Evolutionary conservation across 2,329 filamentous ascomycete genomes (phyloP), one percentile per base, ranked within the genome.

Genomic region (Epichloe scottii): DNA sequence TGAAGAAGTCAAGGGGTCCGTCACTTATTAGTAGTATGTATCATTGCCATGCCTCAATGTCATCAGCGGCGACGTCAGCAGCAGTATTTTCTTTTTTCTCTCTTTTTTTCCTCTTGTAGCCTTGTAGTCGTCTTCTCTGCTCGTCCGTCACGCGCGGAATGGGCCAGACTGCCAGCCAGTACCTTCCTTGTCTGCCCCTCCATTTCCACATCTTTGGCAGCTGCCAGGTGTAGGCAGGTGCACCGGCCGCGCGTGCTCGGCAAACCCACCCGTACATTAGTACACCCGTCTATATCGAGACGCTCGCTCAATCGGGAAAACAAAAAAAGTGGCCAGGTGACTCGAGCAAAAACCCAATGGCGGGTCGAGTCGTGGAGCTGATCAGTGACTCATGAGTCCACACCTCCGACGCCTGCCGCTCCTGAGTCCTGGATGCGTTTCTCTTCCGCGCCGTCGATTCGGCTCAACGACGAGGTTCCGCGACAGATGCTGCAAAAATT

Each of bases 351-450:
- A 37, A 23, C 40, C 33, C 33, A 33, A 21, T n/a, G 39, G 41
- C 10, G 19, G 33, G 17, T 17, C 26, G 14, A 38, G 37, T n/a
- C 37, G 37, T 15, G 37, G 37, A 6, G 34, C 14, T 15, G 5
- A 17, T 11, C 34, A 35, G 33, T 34, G 33, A 12, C 12, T 37
- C 17, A 14, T 30, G 26, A 30, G 26, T 30, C 26, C 8, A 30
- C 26, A 6, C 23, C 49, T 51, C 49, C 45, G 50, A 48, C 40
- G 50, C 39, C 45, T 51, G 50, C 45, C 50, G 50, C 26, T 30
- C 7, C 26, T 30, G 7, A 30, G 26, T 30, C 26, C 26, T 30
- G 26, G 7, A 8, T 3, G 26, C 26, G 26, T 30, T 30, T 30
- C 8, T 30, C 26, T 30, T 30, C 26, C 26, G 26, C 26, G 26